These are phyloP conservation scores for Kwoniella botswanensis DNA, from an alignment of 768 basidiomycete species.

Conservation along the genomic window DNA sequence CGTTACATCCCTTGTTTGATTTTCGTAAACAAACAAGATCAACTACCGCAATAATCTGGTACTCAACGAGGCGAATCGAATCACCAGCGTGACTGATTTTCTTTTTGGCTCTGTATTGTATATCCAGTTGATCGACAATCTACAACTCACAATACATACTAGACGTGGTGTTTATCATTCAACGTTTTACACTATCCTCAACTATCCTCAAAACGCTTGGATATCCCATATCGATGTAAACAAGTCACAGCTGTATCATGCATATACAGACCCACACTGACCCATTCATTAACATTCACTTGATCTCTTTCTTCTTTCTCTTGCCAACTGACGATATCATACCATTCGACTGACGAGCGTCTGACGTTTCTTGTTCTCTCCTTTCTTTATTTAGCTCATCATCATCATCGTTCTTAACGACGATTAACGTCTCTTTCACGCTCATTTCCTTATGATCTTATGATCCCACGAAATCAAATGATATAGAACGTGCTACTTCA, in stretches of 20 bases:
- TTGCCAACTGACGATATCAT: not conserved
- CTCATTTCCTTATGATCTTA: not conserved
- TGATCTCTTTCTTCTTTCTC: not conserved
- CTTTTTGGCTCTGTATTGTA: not conserved
- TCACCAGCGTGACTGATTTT: constrained; percentile 15
- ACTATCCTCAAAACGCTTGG: not conserved
- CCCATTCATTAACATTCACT: not conserved
- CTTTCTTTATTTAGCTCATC: constrained; percentile 1
- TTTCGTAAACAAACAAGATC: not conserved
- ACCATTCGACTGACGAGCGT: not conserved
- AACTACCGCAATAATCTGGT: not conserved
- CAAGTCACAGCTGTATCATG: constrained; percentile 1
- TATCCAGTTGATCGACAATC: constrained; percentile 12
- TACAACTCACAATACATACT: not conserved
- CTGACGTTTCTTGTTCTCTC: not conserved
- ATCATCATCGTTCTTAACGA: not conserved
- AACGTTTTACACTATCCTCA: constrained; percentile 10
- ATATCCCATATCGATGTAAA: constrained; percentile 6
- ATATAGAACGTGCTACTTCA: not conserved
- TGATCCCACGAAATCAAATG: not conserved
- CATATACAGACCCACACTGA: not conserved
- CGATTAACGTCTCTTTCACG: not conserved
- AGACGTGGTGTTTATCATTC: constrained; percentile 23
- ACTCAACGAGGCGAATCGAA: not conserved
- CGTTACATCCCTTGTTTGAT: not conserved